These are phyloP conservation scores for Penicillium occitanis DNA, from an alignment of 2,329 filamentous ascomycete genomes.

Conservation along the genomic window DNA sequence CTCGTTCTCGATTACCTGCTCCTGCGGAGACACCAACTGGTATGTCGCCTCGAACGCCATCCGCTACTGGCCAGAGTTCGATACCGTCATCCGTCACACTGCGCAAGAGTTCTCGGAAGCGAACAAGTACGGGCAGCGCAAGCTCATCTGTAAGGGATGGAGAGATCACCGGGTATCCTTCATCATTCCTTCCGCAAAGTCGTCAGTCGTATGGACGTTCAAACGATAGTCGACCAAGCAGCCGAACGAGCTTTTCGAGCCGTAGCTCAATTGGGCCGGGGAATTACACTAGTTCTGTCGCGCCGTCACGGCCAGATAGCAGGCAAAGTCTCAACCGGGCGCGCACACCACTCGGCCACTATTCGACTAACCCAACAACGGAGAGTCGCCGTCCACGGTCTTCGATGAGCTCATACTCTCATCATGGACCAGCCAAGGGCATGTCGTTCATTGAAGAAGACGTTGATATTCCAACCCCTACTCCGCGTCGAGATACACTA, in stretches of 20 bases:
- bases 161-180: constrained; percentile 30
- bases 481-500: constrained; percentile 42
- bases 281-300: constrained; percentile 37
- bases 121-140: constrained; percentile 44
- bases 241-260: constrained; percentile 63
- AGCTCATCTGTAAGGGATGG: constrained; percentile 40
- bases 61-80: constrained; percentile 47
- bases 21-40: constrained; percentile 69
- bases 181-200: constrained; percentile 37
- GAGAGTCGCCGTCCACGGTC: constrained; percentile 64
- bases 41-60: constrained; percentile 68
- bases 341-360: constrained; percentile 64
- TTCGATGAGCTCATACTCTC: constrained; percentile 62
- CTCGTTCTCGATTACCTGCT: constrained; percentile 84
- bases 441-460: constrained; percentile 58
- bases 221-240: constrained; percentile 66
- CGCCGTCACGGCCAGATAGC: constrained; percentile 61
- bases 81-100: constrained; percentile 59
- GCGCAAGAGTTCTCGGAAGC: constrained; percentile 45
- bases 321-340: constrained; percentile 61
- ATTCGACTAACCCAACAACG: constrained; percentile 49
- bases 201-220: constrained; percentile 53
- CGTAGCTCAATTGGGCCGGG: constrained; percentile 43
- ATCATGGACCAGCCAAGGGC: constrained; percentile 59
- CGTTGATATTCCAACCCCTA: constrained; percentile 25